Percentiles rank a stretch among this genome's conserved stretches.
Conservation (phyloP, 2,329 filamentous ascomycete species). For the Chaetomiaceae sp. region DNA sequence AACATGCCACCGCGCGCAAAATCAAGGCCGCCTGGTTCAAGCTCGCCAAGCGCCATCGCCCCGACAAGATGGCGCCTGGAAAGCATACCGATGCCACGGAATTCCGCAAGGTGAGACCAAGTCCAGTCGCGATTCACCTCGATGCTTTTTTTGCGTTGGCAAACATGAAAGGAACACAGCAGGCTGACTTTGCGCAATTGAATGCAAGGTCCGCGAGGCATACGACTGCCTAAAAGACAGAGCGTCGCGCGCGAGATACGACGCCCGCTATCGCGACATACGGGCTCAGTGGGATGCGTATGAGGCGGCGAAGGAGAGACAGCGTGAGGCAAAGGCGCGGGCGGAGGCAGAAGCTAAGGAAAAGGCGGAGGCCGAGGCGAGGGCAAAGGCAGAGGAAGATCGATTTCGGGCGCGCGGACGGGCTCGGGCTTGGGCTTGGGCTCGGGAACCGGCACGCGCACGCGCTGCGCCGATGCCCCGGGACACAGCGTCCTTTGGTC, state of each 20-base stretch:
- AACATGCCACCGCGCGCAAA: not conserved
- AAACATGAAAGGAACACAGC: too few species aligned
- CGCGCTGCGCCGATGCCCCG: too few species aligned
- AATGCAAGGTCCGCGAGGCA: conserved; percentile 5
- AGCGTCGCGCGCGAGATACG: not conserved
- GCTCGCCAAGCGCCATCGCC: conserved; percentile 10
- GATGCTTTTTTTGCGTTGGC: too few species aligned
- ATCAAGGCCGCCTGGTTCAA: conserved; percentile 12
- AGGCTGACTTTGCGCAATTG: not conserved
- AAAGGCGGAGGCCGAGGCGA: too few species aligned
- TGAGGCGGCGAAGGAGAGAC: not conserved
- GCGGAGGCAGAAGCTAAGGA: too few species aligned
- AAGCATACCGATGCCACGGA: conserved; percentile 1
- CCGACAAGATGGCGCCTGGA: conserved; percentile 13
- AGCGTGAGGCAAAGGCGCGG: not conserved
- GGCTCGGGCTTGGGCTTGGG: too few species aligned
- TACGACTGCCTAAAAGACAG: conserved; percentile 3
- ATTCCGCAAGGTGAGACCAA: conserved; percentile 10
- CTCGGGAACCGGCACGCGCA: too few species aligned
- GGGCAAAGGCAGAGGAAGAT: too few species aligned
- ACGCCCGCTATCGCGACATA: not conserved
- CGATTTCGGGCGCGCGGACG: too few species aligned
- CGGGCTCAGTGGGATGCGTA: not conserved
- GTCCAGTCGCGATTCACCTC: too few species aligned
- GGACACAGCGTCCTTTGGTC: too few species aligned